A percentile compares a stretch with the other conserved stretches of the same genome.
phyloP scores from a whole-genome alignment of 2,329 filamentous ascomycete species.

The Paecilomyces variotii region DNA sequence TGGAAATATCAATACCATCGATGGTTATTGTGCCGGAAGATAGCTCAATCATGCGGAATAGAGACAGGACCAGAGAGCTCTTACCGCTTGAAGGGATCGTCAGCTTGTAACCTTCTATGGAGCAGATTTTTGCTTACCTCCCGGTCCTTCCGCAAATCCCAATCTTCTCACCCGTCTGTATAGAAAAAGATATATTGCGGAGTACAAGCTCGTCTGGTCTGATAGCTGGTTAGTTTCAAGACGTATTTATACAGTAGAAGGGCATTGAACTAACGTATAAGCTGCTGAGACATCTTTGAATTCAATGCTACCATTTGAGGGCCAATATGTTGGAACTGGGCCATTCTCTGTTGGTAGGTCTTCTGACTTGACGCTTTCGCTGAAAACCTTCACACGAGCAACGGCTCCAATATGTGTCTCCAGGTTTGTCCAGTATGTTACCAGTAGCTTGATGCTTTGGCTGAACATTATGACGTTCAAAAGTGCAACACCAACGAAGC shows the following conservation, averaged over 20 bases:
- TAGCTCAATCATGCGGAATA: slow-evolving; percentile 38
- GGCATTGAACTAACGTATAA: slow-evolving; percentile 27
- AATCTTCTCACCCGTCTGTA: slow-evolving; percentile 35
- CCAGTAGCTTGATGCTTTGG: slow-evolving; percentile 42
- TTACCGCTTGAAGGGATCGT: slow-evolving; percentile 27
- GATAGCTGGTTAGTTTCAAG: background rate
- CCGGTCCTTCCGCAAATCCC: slow-evolving; percentile 35
- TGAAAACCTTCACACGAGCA: slow-evolving; percentile 48
- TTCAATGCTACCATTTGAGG: slow-evolving; percentile 33
- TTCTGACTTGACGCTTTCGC: slow-evolving; percentile 36
- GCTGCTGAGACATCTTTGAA: slow-evolving; percentile 39
- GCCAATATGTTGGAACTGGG: slow-evolving; percentile 35
- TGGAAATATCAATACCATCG: slow-evolving; percentile 35
- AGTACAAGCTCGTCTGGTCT: slow-evolving; percentile 31
- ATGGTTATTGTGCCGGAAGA: slow-evolving; percentile 33
- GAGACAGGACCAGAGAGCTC: slow-evolving; percentile 32
- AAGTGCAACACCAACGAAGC: slow-evolving; percentile 46
- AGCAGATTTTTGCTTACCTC: slow-evolving; percentile 2
- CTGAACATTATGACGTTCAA: slow-evolving; percentile 49
- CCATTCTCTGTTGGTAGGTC: slow-evolving; percentile 34
- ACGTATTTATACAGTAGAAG: background rate
- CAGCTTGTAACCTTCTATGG: background rate
- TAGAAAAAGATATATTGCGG: slow-evolving; percentile 38
- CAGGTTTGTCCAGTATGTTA: slow-evolving; percentile 48
- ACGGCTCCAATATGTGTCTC: slow-evolving; percentile 54